Percentiles rank a stretch among this genome's conserved stretches.
Conservation (phyloP, 352 stramenopile genomes). For the Phytophthora pistaciae region DNA sequence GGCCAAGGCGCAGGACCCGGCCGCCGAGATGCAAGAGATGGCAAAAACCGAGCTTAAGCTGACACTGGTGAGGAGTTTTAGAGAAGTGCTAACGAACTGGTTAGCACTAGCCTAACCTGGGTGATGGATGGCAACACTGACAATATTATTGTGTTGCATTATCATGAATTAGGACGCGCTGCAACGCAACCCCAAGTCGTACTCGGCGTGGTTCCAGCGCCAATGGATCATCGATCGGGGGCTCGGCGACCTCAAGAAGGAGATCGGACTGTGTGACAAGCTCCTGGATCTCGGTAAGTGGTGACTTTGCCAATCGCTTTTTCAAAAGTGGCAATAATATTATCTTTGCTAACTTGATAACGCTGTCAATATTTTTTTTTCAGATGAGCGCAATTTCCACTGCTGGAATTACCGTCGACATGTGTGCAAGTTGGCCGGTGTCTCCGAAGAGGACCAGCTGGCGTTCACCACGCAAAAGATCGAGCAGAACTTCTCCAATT, state of each 20-base stretch:
- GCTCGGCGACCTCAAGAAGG: constrained; percentile 74
- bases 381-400: constrained; percentile 99
- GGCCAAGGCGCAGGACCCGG: constrained; percentile 29
- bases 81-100: neutral
- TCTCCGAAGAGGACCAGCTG: constrained; percentile 83
- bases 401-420: constrained; percentile 98
- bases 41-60: constrained; percentile 90
- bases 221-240: constrained; percentile 86
- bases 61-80: constrained; percentile 49
- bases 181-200: constrained; percentile 98
- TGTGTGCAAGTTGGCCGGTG: constrained; percentile 65
- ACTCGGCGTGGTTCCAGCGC: constrained; percentile 92
- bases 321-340: neutral
- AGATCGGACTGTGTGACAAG: constrained; percentile 82
- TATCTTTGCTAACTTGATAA: neutral
- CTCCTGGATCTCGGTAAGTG: constrained; percentile 83
- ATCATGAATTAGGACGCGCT: constrained; percentile 78
- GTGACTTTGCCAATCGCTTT: neutral
- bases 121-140: neutral
- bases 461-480: constrained; percentile 97
- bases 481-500: constrained; percentile 99
- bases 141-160: constrained; percentile 3
- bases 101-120: too few species aligned
- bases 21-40: constrained; percentile 51
- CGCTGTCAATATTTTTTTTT: constrained; percentile 41